Base-by-base conservation (phyloP, 306 rosid species). In the Rosa persica region DNA sequence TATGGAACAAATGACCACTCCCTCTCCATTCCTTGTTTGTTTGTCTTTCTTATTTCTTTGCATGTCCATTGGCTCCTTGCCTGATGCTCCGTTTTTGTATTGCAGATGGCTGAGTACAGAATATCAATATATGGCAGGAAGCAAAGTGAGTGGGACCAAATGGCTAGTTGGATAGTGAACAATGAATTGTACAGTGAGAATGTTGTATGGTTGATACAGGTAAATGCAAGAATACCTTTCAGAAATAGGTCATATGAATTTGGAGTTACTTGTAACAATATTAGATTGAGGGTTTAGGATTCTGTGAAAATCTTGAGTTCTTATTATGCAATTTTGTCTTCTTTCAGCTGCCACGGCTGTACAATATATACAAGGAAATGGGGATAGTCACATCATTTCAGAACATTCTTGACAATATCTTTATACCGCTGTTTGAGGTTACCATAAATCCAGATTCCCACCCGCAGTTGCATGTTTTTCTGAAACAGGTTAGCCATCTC, bases 111-210 rank as follows among this genome's bases (percentile, higher is more conserved):
- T 77, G 98, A 95, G 49, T 95, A 95, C 82, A 87, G 98, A 83
- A 43, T 95, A 81, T 95, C 98, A 57, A 95, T 95, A 82, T 95
- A 95, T 83, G 98, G 98, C 74, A 87, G 98, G 88, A 95, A 95
- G 92, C 98, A 95, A 86, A 95, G 98, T 79, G 98, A 95, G 86
- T 95, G 98, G 98, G 98, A 95, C 85, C 98, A 95, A 86, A 83
- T 92, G 78, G 98, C 98, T 60, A 95, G 98, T 81, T 95, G 98
- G 98, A 95, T 95, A 86, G 97, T 95, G 78, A 95, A 95, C 80
- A 95, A 95, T 79, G 98, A 95, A 17, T 78, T 95, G 83, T 95
- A 95, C 88, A 87, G 96, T 16, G 97, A 86, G 79, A 95, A 95
- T 85, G 98, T 91, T 78, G 98, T 95, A 70, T 95, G 98, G 98